Base-by-base conservation (phyloP, 208 protist genomes). In the Crithidia acanthocephali region DNA sequence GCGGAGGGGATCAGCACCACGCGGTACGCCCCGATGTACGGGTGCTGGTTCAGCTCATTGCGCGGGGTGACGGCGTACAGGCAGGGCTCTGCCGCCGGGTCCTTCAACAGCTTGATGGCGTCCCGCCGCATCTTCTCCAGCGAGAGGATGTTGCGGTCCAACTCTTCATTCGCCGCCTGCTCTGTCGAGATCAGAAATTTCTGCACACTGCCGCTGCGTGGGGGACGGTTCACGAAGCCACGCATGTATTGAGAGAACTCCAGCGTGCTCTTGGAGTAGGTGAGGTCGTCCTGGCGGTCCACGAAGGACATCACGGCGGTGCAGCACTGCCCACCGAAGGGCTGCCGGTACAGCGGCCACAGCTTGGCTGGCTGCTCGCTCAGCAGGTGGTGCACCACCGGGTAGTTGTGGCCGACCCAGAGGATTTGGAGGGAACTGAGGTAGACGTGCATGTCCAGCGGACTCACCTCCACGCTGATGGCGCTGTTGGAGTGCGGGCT, bases 361-460 rank as follows among this genome's bases (percentile, higher is more conserved):
- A 74, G 8, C 18, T 18, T 23, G 6, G 53, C 30, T 32, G 68
- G 60, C 51, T 72, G 51, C 0, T 69, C 20, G 16, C 20, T 25
- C 16, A 86, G 16, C 16, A 78, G 28, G 16, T 37, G 18, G 16
- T 55, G 35, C 57, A 84, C 23, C n/a, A 63, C n/a, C 15, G 70
- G 55, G 25, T 72, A 52, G 64, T 85, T 81, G 67, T 62, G 59
- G 45, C 79, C 79, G 2, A 82, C 55, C 33, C 75, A 74, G 10
- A 85, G 47, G 20, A 90, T n/a, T 3, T 84, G 68, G 27, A 86
- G 56, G 15, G 75, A 74, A 61, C 78, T 73, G 58, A 87, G 61
- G 60, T 81, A 77, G 20, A 87, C 77, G 40, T 78, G 37, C 18
- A 44, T 37, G 27, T 48, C 50, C 16, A n/a, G 0, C 6, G 32